A percentile compares a stretch with the other conserved stretches of the same genome.
phyloP scores from a whole-genome alignment of 192 early-diverging fungal genomes.

The Backusella westeae region DNA sequence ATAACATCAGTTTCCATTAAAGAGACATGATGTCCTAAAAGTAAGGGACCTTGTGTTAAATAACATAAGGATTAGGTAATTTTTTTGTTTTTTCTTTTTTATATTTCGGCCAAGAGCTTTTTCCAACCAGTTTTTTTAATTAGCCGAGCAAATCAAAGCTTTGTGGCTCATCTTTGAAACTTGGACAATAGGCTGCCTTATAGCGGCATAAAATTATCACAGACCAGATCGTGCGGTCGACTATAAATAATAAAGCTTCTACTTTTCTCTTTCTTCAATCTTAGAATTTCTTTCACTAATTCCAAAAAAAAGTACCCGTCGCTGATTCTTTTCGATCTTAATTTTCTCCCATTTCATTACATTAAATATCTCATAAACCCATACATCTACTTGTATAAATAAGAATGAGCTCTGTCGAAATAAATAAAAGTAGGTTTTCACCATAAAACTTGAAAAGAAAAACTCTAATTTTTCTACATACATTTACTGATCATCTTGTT shows the following conservation, averaged over 20 bases:
- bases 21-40: background rate
- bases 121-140: background rate
- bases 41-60: background rate
- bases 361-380: background rate
- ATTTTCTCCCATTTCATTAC: background rate
- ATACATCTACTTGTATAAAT: background rate
- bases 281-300: background rate
- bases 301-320: background rate
- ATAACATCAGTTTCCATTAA: background rate
- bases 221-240: background rate
- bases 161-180: slow-evolving; percentile 11
- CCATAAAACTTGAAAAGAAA: background rate
- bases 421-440: slow-evolving; percentile 1
- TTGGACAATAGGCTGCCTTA: background rate
- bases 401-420: background rate
- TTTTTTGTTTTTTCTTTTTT: background rate
- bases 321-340: background rate
- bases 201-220: slow-evolving; percentile 7
- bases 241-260: slow-evolving; percentile 7
- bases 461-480: background rate
- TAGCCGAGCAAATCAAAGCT: background rate
- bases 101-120: background rate
- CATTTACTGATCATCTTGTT: background rate
- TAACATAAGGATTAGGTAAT: background rate
- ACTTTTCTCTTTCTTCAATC: background rate